These are phyloP conservation scores for Saccharomyces hybrid DNA, from an alignment of 1,139 yeast genomes.

Conservation along the genomic window DNA sequence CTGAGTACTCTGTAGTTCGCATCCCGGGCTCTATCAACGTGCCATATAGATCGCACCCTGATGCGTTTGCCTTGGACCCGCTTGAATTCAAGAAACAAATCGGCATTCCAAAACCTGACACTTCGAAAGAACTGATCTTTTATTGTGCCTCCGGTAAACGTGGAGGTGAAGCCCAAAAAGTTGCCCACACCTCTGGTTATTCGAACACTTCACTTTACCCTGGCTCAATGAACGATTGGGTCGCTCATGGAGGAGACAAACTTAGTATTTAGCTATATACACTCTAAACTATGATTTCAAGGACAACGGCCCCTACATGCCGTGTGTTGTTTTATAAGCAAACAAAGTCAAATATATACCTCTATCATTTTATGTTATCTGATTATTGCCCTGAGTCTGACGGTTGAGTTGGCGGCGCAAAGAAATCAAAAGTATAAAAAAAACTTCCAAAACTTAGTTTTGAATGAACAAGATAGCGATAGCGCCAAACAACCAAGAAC, in stretches of 20 bases:
- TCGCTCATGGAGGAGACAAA: slow-evolving; percentile 32
- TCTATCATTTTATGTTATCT: background rate
- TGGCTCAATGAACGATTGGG: slow-evolving; percentile 89
- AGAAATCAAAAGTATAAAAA: background rate
- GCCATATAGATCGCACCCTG: slow-evolving; percentile 86
- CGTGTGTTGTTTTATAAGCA: background rate
- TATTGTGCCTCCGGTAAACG: slow-evolving; percentile 93
- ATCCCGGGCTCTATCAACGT: slow-evolving; percentile 83
- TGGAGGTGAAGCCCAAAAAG: slow-evolving; percentile 79
- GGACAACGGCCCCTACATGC: too few relatives aligned
- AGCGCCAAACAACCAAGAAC: background rate
- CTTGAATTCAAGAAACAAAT: slow-evolving; percentile 74
- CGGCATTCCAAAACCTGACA: slow-evolving; percentile 71
- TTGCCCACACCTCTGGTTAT: slow-evolving; percentile 84
- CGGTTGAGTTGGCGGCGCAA: background rate
- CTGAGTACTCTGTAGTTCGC: slow-evolving; percentile 48
- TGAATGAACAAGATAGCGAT: background rate
- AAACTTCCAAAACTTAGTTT: background rate
- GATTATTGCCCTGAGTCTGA: background rate
- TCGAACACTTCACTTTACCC: slow-evolving; percentile 61
- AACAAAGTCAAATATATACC: background rate
- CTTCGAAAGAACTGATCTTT: slow-evolving; percentile 65
- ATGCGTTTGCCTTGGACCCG: slow-evolving; percentile 68
- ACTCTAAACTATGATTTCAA: background rate
- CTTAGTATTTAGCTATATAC: slow-evolving; percentile 1